These are phyloP conservation scores for Flaveria bidentis DNA, from an alignment of 129 eudicot genomes.

Conservation along the genomic window DNA sequence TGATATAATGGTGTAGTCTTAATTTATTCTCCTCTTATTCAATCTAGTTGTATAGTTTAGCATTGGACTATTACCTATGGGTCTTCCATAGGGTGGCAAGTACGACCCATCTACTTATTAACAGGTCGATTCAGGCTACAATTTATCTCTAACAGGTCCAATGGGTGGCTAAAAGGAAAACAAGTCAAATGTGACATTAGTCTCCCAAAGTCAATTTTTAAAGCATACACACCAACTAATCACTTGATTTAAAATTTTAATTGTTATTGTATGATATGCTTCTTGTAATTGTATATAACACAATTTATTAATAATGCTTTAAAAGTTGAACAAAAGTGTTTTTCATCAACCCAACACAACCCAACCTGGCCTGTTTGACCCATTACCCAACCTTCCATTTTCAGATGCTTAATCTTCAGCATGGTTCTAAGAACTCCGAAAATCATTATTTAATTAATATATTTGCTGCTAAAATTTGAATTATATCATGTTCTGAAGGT, in stretches of 20 bases:
- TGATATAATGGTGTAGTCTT: neutral
- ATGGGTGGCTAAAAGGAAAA: neutral
- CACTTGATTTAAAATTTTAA: neutral
- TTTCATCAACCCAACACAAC: neutral
- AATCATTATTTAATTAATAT: slow-evolving; percentile 13
- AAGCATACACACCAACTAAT: neutral
- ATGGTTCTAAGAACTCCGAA: slow-evolving; percentile 16
- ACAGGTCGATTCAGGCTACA: neutral
- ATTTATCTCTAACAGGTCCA: neutral
- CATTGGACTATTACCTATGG: neutral
- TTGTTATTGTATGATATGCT: neutral
- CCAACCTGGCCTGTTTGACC: neutral
- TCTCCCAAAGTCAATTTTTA: neutral
- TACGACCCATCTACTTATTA: neutral
- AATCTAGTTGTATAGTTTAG: slow-evolving; percentile 5
- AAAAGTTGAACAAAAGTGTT: neutral
- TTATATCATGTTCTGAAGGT: slow-evolving; percentile 51
- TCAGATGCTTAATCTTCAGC: neutral
- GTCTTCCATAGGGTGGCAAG: neutral
- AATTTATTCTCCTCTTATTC: neutral
- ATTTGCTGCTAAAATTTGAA: slow-evolving; percentile 15
- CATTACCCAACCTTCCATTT: neutral
- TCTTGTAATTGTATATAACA: neutral
- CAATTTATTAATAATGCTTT: neutral
- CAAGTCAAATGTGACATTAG: neutral